Conservation (phyloP, 139 green algal genomes). For the Micractinium conductrix region DNA sequence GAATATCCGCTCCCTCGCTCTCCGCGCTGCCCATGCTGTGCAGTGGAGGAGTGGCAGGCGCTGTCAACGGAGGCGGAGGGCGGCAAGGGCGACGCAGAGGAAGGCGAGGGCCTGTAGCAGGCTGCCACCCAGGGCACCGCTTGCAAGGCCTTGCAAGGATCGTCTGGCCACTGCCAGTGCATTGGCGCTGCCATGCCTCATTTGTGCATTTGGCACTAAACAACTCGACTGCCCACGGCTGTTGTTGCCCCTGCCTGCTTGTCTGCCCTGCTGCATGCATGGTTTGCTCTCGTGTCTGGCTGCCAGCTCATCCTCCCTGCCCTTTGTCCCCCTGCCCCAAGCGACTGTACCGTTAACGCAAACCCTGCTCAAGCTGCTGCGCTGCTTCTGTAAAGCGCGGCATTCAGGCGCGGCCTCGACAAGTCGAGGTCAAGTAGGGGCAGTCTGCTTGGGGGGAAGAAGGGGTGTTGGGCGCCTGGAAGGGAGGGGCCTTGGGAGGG, state of each 20-base stretch:
- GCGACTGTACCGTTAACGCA: too few species aligned
- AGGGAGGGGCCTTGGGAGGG: background rate
- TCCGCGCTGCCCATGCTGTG: too few species aligned
- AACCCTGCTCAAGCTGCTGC: background rate
- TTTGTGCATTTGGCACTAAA: background rate
- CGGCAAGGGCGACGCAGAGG: background rate
- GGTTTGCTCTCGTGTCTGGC: background rate
- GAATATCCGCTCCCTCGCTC: too few species aligned
- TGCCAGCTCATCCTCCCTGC: too few species aligned
- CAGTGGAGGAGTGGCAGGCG: too few species aligned
- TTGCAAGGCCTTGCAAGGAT: too few species aligned
- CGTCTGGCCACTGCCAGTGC: too few species aligned
- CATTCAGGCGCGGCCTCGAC: background rate
- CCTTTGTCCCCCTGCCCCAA: too few species aligned
- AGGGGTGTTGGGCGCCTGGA: too few species aligned
- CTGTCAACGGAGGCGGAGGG: too few species aligned
- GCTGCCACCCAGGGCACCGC: too few species aligned
- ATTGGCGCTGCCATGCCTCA: background rate
- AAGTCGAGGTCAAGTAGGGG: background rate
- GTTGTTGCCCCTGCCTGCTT: background rate
- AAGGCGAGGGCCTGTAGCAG: background rate
- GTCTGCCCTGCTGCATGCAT: too few species aligned
- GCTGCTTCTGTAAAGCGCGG: background rate
- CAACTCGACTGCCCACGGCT: background rate
- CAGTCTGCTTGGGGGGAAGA: background rate